phyloP scores from a whole-genome alignment of 345 rosid genomes.

The Hibiscus tridactylites region DNA sequence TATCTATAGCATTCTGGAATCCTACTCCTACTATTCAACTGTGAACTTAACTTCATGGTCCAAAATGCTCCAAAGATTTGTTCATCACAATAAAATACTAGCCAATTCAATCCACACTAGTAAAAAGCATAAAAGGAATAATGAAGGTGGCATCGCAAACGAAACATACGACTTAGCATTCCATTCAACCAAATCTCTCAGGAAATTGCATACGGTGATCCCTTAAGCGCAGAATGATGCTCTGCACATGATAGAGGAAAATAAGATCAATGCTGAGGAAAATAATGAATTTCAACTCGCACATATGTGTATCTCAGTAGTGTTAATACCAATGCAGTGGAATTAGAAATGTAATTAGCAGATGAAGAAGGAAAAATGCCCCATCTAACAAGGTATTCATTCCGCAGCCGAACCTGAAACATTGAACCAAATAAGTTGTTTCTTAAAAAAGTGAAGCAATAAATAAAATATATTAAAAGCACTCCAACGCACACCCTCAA shows the following conservation, averaged over 20 bases:
- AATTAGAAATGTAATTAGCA: conserved; percentile 41
- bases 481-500: neutral
- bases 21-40: neutral
- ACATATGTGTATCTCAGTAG: conserved; percentile 14
- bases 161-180: conserved; percentile 36
- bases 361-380: conserved; percentile 50
- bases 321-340: conserved; percentile 42
- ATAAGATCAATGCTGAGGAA: neutral
- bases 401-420: conserved; percentile 53
- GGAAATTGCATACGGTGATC: conserved; percentile 49
- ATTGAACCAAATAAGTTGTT: neutral
- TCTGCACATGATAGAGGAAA: conserved; percentile 26
- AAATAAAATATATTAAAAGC: neutral
- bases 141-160: neutral
- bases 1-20: neutral
- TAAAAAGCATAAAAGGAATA: neutral
- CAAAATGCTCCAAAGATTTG: neutral
- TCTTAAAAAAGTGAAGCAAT: neutral
- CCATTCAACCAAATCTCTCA: conserved; percentile 49
- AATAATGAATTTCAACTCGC: neutral
- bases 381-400: conserved; percentile 43
- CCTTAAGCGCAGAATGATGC: conserved; percentile 47
- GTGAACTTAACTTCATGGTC: neutral
- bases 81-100: neutral
- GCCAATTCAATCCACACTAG: neutral